Evolutionary conservation across 179 eudicot genomes (phyloP).

Genomic region (Silene vulgaris): DNA sequence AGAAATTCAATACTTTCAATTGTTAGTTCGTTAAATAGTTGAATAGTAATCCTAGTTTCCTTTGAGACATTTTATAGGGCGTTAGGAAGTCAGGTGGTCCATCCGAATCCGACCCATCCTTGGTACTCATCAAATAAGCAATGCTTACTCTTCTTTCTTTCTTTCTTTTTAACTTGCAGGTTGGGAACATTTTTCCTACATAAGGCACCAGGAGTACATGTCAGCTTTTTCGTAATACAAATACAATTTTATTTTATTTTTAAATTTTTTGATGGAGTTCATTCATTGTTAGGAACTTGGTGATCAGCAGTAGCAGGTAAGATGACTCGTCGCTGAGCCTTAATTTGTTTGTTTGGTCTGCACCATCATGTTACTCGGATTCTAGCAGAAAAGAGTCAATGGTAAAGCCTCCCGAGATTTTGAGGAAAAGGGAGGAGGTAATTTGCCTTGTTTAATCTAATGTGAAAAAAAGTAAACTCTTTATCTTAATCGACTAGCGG

Average conservation of each 20-base stretch:
- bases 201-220: not conserved
- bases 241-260: not conserved
- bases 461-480: not conserved
- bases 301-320: not conserved
- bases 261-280: not conserved
- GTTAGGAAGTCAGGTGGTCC: not conserved
- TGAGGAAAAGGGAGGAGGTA: too few relatives aligned
- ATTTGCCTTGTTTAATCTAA: too few relatives aligned
- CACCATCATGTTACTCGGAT: not conserved
- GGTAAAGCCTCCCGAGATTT: not conserved
- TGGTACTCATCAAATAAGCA: not conserved
- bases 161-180: not conserved
- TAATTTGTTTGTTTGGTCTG: not conserved
- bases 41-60: not conserved
- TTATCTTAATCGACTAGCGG: not conserved
- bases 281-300: not conserved
- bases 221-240: not conserved
- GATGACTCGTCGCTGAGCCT: not conserved
- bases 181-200: not conserved
- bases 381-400: not conserved
- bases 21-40: not conserved
- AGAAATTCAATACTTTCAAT: constrained; percentile 4
- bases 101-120: not conserved
- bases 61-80: not conserved
- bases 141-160: not conserved